Evolutionary conservation across 139 green algal species (phyloP), one percentile per base, ranked within the genome.

Genomic region (Closterium sp.): DNA sequence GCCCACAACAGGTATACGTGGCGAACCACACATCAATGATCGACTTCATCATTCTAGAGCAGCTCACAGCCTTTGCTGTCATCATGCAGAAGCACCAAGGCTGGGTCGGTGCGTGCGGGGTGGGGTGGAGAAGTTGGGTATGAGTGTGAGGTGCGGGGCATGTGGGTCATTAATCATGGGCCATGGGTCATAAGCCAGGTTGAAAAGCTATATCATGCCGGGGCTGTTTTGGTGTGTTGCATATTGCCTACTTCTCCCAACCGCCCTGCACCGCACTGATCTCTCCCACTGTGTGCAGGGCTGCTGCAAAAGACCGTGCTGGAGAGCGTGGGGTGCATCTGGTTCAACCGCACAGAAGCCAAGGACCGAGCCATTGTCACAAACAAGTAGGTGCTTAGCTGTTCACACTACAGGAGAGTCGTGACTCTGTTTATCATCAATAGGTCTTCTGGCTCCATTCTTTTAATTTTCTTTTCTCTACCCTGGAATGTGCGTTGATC

Each of bases 21-120:
- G 97, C 97, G 90, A 99, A 99, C 96, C 98, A 99, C 96, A 99
- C 98, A 2, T 97, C 94, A 86, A 99, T 99, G 98, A 99, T 99
- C 91, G 98, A 99, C 95, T 99, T 99, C 95, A 97, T 97, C 89
- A 96, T 99, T 50, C 94, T 99, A 62, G 97, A 96, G 90, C 96
- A 97, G 79, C 97, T 98, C 95, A 97, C 94, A 11, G 96, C 97
- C 42, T 99, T 99, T 95, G 97, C 97, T 1, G 97, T 97, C 88
- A 98, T 98, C 95, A 98, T 98, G 98, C 98, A 99, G 96, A 96
- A 98, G 93, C 97, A 98, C 89, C 91, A 94, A 1, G 97, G 97
- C 27, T 99, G 97, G 97, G 96, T 94, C n/a, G 92, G 92, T 94
- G 73, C 19, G 91, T 93, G 30, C 19, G 17, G 62, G 62, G 17